Evolutionary conservation across 2,329 filamentous ascomycete species (phyloP).

Genomic region (Alternaria sp.): DNA sequence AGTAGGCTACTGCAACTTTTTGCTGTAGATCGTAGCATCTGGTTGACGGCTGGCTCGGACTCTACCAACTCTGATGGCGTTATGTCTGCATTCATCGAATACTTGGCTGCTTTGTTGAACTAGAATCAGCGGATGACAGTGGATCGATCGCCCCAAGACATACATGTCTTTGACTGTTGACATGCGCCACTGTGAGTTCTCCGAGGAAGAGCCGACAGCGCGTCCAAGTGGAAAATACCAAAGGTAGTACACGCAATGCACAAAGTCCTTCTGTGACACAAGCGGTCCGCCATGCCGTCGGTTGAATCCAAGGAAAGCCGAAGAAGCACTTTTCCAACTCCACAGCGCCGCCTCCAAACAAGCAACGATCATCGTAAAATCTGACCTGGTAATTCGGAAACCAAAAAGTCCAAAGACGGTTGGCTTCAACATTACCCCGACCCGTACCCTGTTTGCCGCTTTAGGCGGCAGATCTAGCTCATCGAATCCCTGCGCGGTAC

Average conservation of each 20-base stretch:
- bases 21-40: conserved; percentile 25
- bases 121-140: conserved; percentile 8
- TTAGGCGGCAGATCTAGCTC: conserved; percentile 29
- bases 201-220: conserved; percentile 13
- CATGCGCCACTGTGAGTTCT: not conserved
- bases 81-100: conserved; percentile 28
- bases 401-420: conserved; percentile 17
- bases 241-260: conserved; percentile 5
- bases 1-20: conserved; percentile 24
- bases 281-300: conserved; percentile 47
- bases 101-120: conserved; percentile 24
- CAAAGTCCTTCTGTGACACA: conserved; percentile 9
- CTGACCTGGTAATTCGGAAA: conserved; percentile 19
- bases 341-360: conserved; percentile 28
- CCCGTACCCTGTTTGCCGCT: conserved; percentile 23
- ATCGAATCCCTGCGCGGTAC: conserved; percentile 20
- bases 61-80: conserved; percentile 33
- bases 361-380: conserved; percentile 37
- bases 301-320: conserved; percentile 29
- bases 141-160: not conserved
- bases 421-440: conserved; percentile 10
- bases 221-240: conserved; percentile 19
- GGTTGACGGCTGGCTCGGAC: conserved; percentile 26
- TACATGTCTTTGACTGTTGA: not conserved
- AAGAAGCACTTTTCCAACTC: conserved; percentile 22